Evolutionary conservation across 2,329 filamentous ascomycete genomes (phyloP).

Genomic region (Epichloe baconii): DNA sequence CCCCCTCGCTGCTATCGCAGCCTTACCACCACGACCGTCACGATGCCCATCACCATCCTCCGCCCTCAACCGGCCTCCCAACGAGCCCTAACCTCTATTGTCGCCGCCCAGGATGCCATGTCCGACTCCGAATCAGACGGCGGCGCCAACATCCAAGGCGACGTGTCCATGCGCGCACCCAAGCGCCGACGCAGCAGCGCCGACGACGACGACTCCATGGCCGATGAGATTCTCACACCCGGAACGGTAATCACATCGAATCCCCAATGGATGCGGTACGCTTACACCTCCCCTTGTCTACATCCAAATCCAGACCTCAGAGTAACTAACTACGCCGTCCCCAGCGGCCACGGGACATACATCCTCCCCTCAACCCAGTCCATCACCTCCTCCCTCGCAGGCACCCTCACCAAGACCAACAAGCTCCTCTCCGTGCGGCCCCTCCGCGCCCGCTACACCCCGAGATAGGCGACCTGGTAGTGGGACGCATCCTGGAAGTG

Average conservation of each 20-base stretch:
- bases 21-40: not conserved
- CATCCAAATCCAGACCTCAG: not conserved
- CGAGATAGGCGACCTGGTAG: slow-evolving; percentile 90
- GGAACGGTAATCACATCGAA: slow-evolving; percentile 81
- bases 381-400: slow-evolving; percentile 83
- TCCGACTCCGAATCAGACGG: slow-evolving; percentile 32
- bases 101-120: slow-evolving; percentile 18
- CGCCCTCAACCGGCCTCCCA: slow-evolving; percentile 24
- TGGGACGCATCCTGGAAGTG: slow-evolving; percentile 91
- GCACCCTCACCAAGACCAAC: slow-evolving; percentile 85
- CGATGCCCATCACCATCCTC: slow-evolving; percentile 37
- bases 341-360: slow-evolving; percentile 85
- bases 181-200: slow-evolving; percentile 24
- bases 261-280: slow-evolving; percentile 86
- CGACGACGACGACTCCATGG: slow-evolving; percentile 15
- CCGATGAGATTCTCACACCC: slow-evolving; percentile 62
- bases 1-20: not conserved
- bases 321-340: too few relatives aligned
- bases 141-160: slow-evolving; percentile 31
- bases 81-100: slow-evolving; percentile 10
- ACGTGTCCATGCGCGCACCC: slow-evolving; percentile 30
- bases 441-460: slow-evolving; percentile 81
- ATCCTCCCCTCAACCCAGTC: slow-evolving; percentile 46
- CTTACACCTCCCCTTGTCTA: not conserved
- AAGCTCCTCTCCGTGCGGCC: slow-evolving; percentile 88